Evolutionary conservation across 371 early-diverging fungal species (phyloP).

Genomic region (Phascolomyces articulosus): DNA sequence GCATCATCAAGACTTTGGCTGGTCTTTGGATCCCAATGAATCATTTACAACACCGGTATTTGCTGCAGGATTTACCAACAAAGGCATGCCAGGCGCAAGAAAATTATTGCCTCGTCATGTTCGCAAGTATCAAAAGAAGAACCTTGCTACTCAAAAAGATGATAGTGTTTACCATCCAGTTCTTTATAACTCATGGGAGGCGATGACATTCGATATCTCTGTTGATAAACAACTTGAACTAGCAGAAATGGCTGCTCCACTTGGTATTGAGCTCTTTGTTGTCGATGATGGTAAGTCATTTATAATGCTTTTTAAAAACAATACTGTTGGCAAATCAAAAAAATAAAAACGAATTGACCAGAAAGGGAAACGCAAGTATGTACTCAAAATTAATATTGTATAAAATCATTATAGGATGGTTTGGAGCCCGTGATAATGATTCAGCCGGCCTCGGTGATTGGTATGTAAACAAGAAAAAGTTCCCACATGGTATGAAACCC

Average conservation of each 20-base stretch:
- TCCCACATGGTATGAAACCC: constrained; percentile 51
- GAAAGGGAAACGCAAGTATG: too few species aligned
- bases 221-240: constrained; percentile 28
- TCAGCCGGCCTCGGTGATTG: constrained; percentile 59
- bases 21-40: constrained; percentile 16
- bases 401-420: constrained; percentile 37
- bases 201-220: constrained; percentile 34
- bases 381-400: too few species aligned
- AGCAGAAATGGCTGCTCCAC: constrained; percentile 28
- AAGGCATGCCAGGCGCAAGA: constrained; percentile 42
- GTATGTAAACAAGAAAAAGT: constrained; percentile 45
- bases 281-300: constrained; percentile 51
- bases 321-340: too few species aligned
- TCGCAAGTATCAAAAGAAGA: constrained; percentile 11
- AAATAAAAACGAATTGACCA: too few species aligned
- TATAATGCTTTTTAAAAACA: too few species aligned
- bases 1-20: constrained; percentile 37
- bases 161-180: constrained; percentile 26
- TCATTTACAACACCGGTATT: constrained; percentile 23
- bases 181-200: constrained; percentile 53
- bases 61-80: constrained; percentile 31
- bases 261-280: constrained; percentile 50
- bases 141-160: constrained; percentile 13
- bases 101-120: constrained; percentile 26
- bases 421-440: constrained; percentile 33